Conservation (phyloP, 106 monocot genomes). For the Dendrobium catenatum region DNA sequence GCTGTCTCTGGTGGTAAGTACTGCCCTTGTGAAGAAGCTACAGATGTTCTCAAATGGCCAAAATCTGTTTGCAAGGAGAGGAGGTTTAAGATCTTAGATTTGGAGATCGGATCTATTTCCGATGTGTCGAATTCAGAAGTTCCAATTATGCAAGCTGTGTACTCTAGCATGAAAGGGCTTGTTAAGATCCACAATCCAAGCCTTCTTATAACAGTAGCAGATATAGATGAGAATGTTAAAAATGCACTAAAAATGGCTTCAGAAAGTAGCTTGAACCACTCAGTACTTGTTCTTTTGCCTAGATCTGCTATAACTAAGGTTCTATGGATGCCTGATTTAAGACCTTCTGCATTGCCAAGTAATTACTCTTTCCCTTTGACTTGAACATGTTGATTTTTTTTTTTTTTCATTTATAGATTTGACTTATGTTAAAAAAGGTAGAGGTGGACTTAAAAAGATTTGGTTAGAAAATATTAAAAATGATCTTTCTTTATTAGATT, state of each 20-base stretch:
- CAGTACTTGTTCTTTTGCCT: constrained; percentile 58
- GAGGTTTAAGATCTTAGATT: constrained; percentile 93
- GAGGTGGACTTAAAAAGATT: too few species aligned
- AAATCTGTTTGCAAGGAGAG: constrained; percentile 82
- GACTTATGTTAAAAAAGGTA: too few species aligned
- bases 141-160: constrained; percentile 66
- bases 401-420: too few species aligned
- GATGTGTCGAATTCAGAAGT: constrained; percentile 76
- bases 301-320: constrained; percentile 50
- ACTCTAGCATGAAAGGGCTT: constrained; percentile 85
- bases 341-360: constrained; percentile 66
- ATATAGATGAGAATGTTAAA: constrained; percentile 59
- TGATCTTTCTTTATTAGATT: too few species aligned
- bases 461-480: too few species aligned
- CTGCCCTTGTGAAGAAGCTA: constrained; percentile 77
- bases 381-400: not conserved
- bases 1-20: constrained; percentile 74
- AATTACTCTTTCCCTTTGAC: constrained; percentile 11
- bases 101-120: constrained; percentile 60
- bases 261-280: constrained; percentile 35
- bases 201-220: constrained; percentile 56
- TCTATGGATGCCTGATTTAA: constrained; percentile 88
- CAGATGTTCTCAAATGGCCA: constrained; percentile 69
- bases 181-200: constrained; percentile 83
- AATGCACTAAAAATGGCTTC: constrained; percentile 80